phyloP scores from a whole-genome alignment of 768 basidiomycete genomes.

The Hemileccinum rubropunctum region DNA sequence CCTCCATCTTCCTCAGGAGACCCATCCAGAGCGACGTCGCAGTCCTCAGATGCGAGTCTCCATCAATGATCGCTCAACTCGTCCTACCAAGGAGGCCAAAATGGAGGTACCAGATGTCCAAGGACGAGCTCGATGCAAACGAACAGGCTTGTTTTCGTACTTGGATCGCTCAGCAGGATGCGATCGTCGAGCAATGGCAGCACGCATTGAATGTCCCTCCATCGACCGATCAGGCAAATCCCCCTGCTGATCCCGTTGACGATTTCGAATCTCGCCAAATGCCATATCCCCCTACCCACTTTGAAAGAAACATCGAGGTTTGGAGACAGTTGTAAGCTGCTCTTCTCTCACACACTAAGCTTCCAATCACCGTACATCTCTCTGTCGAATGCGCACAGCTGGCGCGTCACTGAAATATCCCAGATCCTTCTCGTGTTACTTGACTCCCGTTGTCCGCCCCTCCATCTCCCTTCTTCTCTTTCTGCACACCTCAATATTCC shows the following conservation, averaged over 20 bases:
- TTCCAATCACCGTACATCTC: neutral
- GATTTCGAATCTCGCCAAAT: constrained; percentile 30
- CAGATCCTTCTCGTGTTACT: constrained; percentile 85
- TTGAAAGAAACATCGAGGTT: constrained; percentile 89
- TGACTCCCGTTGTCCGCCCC: constrained; percentile 84
- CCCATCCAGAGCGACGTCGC: constrained; percentile 48
- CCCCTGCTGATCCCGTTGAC: constrained; percentile 1
- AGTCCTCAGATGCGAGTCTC: constrained; percentile 31
- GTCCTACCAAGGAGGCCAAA: constrained; percentile 67
- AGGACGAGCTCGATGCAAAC: constrained; percentile 85
- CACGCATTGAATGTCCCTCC: constrained; percentile 12
- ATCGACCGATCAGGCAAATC: constrained; percentile 4
- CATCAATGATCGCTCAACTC: constrained; percentile 12
- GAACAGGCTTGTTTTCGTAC: constrained; percentile 81
- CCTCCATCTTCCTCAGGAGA: constrained; percentile 48
- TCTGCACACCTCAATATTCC: constrained; percentile 49
- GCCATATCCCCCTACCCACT: constrained; percentile 73
- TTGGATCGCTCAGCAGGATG: constrained; percentile 72
- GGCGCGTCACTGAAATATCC: constrained; percentile 92
- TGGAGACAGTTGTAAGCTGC: constrained; percentile 85
- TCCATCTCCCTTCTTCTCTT: constrained; percentile 85
- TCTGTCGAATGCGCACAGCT: constrained; percentile 42
- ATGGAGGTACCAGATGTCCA: constrained; percentile 84
- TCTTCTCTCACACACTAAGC: constrained; percentile 1
- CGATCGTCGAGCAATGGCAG: constrained; percentile 52